Base-by-base conservation (phyloP, 208 protist genomes). In the Crithidia brevicula region DNA sequence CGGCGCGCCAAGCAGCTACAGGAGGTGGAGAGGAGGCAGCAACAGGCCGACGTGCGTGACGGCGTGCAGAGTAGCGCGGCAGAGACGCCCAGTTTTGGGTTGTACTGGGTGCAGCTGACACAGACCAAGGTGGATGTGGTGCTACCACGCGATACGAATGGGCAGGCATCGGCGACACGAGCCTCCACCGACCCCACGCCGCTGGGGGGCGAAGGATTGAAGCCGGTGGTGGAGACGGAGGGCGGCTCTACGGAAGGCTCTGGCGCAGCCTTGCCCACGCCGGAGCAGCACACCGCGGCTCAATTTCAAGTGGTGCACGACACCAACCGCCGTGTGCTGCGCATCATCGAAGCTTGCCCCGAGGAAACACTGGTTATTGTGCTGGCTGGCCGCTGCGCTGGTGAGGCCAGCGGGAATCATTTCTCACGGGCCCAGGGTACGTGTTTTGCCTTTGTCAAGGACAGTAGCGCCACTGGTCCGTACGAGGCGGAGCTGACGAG, bases 361-460 rank as follows among this genome's bases (percentile, higher is more conserved):
- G 79, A 95, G 20, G 83, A 91, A 31, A 92, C 85, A 11, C 66
- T 95, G 30, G 70, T 95, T 9, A 4, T 91, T 28, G 58, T 95
- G 18, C 13, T 95, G 11, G 67, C 74, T 10, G 85, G 67, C 1
- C 77, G 72, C 18, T 83, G 74, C 59, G 49, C 34, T 13, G 74
- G 77, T 3, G 81, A 66, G 67, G 59, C 58, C 8, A 62, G 66
- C 13, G 73, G 74, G 18, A 85, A 86, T 40, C 78, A 86, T 71
- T 72, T 85, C 60, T 82, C 72, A 1, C 53, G 63, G 1, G 77
- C 77, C 13, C 85, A 86, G 22, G 90, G 90, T 8, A 75, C 80
- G 2, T 83, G 76, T 43, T 95, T 95, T 68, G 82, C 73, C 4
- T 93, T 93, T 42, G 72, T 95, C 47, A 95, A 95, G 74, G 90